Percentiles rank a stretch among this genome's conserved stretches.
phyloP scores from a whole-genome alignment of 306 rosid species.

The Prunus mira region DNA sequence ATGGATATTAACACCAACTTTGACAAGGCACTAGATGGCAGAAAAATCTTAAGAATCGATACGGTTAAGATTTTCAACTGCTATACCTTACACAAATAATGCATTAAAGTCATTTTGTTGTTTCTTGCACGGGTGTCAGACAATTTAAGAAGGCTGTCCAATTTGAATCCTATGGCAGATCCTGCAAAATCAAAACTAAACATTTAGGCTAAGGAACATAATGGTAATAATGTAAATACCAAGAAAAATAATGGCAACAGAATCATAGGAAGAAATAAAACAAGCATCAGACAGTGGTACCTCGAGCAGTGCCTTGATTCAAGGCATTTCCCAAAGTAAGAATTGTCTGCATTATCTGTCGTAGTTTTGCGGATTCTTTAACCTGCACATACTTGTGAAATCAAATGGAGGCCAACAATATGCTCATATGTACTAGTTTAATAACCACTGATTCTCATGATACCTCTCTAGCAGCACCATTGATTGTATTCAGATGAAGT shows the following conservation, averaged over 20 bases:
- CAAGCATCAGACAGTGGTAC: conserved; percentile 33
- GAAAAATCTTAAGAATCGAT: neutral
- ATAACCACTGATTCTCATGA: conserved; percentile 17
- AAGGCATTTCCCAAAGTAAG: conserved; percentile 94
- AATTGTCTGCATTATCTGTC: conserved; percentile 98
- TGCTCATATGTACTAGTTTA: conserved; percentile 19
- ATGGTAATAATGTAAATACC: neutral
- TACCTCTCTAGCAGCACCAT: conserved; percentile 89
- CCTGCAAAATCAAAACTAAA: conserved; percentile 51
- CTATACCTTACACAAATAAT: conserved; percentile 94
- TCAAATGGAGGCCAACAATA: conserved; percentile 14
- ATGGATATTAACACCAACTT: neutral
- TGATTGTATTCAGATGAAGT: conserved; percentile 67
- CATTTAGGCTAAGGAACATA: conserved; percentile 15
- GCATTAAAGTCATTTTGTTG: conserved; percentile 99
- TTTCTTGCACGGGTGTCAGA: conserved; percentile 98
- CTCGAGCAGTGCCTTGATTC: conserved; percentile 97
- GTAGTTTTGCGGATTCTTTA: conserved; percentile 84
- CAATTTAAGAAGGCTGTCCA: conserved; percentile 97
- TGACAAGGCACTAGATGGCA: neutral
- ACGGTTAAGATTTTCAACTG: neutral
- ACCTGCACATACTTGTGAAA: conserved; percentile 54
- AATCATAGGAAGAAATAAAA: conserved; percentile 6
- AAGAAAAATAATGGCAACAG: neutral
- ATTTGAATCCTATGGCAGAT: conserved; percentile 94